Conservation (phyloP, 108 stramenopile genomes). For the Schizochytrium sp. region DNA sequence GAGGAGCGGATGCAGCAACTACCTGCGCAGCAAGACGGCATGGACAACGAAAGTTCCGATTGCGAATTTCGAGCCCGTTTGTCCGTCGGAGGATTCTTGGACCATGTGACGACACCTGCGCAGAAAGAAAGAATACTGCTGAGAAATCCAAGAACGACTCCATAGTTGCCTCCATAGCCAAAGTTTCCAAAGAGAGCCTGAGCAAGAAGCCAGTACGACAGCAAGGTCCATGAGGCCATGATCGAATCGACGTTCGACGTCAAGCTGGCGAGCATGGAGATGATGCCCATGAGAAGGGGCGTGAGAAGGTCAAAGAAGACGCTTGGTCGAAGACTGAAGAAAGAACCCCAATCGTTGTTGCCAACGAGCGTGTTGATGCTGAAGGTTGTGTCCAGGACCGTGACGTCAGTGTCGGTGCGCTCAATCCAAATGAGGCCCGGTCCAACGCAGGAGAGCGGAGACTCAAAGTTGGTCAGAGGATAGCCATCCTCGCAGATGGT, state of each 20-base stretch:
- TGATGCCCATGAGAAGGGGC: not conserved
- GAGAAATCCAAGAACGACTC: not conserved
- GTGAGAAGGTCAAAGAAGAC: not conserved
- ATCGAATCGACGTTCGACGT: not conserved
- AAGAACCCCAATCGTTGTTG: not conserved
- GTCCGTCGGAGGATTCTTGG: not conserved
- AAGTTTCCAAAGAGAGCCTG: not conserved
- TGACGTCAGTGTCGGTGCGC: not conserved
- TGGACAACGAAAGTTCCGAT: not conserved
- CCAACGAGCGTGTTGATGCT: not conserved
- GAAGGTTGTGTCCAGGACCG: not conserved
- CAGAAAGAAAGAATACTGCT: not conserved
- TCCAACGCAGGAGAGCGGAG: not conserved
- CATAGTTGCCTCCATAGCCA: not conserved
- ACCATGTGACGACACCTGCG: not conserved
- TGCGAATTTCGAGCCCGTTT: not conserved
- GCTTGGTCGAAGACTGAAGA: not conserved
- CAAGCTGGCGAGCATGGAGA: not conserved
- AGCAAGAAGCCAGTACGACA: not conserved
- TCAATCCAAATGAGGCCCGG: not conserved
- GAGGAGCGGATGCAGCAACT: not conserved
- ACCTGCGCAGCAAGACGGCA: not conserved
- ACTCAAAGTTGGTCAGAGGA: no score
- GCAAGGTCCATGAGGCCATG: not conserved
- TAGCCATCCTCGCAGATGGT: not conserved